Base-by-base conservation (phyloP, 1,139 yeast genomes). In the Sugiyamaella novakii region DNA sequence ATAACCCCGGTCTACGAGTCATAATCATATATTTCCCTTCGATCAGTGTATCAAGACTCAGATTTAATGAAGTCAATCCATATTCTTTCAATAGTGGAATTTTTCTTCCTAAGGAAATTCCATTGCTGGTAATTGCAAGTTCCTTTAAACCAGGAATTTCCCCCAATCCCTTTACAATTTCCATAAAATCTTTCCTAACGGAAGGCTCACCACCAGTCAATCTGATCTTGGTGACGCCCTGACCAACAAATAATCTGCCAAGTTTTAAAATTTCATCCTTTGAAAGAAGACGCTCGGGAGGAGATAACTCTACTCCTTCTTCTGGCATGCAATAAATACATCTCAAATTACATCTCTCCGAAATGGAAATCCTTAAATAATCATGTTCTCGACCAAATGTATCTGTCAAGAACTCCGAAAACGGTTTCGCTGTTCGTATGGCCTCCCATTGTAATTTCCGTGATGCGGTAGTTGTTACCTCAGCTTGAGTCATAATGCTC, bases 261-360 rank as follows among this genome's bases (percentile, higher is more conserved):
- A 77, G 53, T 25, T 63, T 54, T 2, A 73, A 56, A 35, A 77
- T 76, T 58, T 77, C 81, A 35, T 65, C 68, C 0, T 73, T 67
- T 2, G 73, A 65, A 37, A 77, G 59, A 11, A 76, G 62, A 18
- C 70, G 57, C 2, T 66, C 68, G 3, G 64, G 57, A 5, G 78
- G 77, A 15, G 76, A 69, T 15, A 77, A 59, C 17, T 69, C 72
- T 1, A 77, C 71, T 7, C 81, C 81, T 46, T 77, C 78, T 47
- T 74, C 78, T 0, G 81, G 81, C 81, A 77, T 77, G 55, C 81
- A 77, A 53, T 77, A 77, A n/a, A 70, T 61, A 55, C 81, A 77
- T 12, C 81, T 60, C 15, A 77, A 59, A 53, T 77, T 77, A 50
- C 81, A 77, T 18, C 78, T 56, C 54, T 77, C 81, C 0, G 80